These are phyloP conservation scores for Talaromyces sp. DNA, from an alignment of 2,329 filamentous ascomycete species.

Conservation along the genomic window DNA sequence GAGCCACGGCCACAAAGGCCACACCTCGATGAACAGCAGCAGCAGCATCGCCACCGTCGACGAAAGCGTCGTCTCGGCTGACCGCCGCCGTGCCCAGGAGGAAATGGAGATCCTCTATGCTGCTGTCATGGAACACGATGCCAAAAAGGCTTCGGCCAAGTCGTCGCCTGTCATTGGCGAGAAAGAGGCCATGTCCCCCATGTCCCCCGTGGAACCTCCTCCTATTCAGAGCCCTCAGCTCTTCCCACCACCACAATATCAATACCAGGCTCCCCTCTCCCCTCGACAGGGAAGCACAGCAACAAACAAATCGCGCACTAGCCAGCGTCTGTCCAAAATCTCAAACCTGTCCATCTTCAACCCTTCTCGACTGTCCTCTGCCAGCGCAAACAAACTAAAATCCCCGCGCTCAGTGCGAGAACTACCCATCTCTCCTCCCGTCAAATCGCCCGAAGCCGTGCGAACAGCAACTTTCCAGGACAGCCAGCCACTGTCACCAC, in stretches of 20 bases:
- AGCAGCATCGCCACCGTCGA: constrained; percentile 71
- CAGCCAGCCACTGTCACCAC: constrained; percentile 54
- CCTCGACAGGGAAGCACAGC: constrained; percentile 13
- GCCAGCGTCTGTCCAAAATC: constrained; percentile 34
- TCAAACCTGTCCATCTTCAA: constrained; percentile 40
- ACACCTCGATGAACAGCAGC: constrained; percentile 46
- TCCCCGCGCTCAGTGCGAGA: constrained; percentile 46
- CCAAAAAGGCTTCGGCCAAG: constrained; percentile 35
- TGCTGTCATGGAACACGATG: constrained; percentile 85
- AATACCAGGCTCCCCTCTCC: constrained; percentile 9
- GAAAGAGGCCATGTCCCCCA: constrained; percentile 18
- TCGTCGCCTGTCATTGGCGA: constrained; percentile 20
- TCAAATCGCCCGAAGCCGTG: constrained; percentile 39
- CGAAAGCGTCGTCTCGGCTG: constrained; percentile 67
- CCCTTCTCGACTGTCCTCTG: constrained; percentile 35
- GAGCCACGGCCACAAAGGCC: constrained; percentile 23
- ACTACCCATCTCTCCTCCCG: constrained; percentile 54
- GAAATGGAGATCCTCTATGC: constrained; percentile 90
- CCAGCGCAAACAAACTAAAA: constrained; percentile 39
- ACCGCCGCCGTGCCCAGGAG: constrained; percentile 69
- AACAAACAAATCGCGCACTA: constrained; percentile 23
- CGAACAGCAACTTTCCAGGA: constrained; percentile 40
- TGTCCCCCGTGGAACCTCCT: constrained; percentile 21
- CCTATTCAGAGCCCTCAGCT: constrained; percentile 12
- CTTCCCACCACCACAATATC: constrained; percentile 4